Base-by-base conservation (phyloP, 2,329 filamentous ascomycete species). In the Trichophyton benhamiae region DNA sequence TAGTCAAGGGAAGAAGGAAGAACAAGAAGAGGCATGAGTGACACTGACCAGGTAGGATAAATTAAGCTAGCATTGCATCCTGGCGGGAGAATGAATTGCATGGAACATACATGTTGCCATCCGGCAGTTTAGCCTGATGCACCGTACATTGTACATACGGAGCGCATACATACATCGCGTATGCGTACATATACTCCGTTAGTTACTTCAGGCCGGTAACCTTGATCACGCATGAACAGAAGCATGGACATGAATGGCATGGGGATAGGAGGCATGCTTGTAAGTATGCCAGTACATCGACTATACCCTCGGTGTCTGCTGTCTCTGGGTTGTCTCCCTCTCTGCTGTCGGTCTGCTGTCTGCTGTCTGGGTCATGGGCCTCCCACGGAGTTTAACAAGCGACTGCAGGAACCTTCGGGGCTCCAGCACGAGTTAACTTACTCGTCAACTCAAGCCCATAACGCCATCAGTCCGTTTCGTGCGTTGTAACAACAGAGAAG, bases 21-120 rank as follows among this genome's bases (percentile, higher is more conserved):
- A 11, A 36, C 8, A 36, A 11, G 33, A 36, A 36, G 33, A 36
- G 11, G 33, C 11, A 36, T 49, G n/a, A 49, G 46, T 49, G 17
- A 49, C 46, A 49, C 46, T 8, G 7, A 17, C 46, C n/a, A 20
- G 9, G 22, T 13, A 33, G 48, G 48, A 53, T 20, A 53, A 53
- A 53, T 44, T 53, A 53, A 53, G 13, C 48, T 53, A 53, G 48
- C 48, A 53, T 53, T 53, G 48, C 48, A 53, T 53, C 48, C 48
- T 53, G 17, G 48, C 48, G 20, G 48, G 48, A 53, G 20, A 27
- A 27, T 53, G 48, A 22, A 33, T 53, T 53, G 25, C 48, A 53
- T 27, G 48, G 22, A 22, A 53, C 22, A 17, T 44, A 44, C 41
- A 44, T 44, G 41, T 44, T 13, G n/a, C 13, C 15, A 44, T 15